Percentiles rank a stretch among this genome's conserved stretches.
Conservation (phyloP, 208 protist species). For the Sergeia podlipaevii region DNA sequence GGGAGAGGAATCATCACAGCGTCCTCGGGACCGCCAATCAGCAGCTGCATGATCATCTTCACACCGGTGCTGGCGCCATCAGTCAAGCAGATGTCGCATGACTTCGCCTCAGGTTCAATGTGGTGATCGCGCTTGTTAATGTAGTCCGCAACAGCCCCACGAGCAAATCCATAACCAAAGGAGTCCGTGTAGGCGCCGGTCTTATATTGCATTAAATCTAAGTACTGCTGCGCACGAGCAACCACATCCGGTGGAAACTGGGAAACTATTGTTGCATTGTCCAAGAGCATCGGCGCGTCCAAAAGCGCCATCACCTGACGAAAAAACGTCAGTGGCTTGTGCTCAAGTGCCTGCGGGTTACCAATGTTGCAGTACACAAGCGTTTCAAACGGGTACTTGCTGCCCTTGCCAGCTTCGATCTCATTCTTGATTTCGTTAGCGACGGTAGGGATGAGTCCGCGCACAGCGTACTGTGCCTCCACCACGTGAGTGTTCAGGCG, state of each 20-base stretch:
- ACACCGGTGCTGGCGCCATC: conserved; percentile 96
- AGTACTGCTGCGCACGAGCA: conserved; percentile 75
- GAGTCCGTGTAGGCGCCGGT: conserved; percentile 97
- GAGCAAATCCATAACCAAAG: conserved; percentile 83
- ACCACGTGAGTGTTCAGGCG: conserved; percentile 45
- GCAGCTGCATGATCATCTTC: conserved; percentile 76
- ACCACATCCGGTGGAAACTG: conserved; percentile 90
- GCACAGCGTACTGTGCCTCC: conserved; percentile 85
- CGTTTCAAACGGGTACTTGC: conserved; percentile 64
- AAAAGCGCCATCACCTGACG: conserved; percentile 91
- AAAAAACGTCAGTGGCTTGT: conserved; percentile 97
- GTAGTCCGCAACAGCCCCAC: conserved; percentile 92
- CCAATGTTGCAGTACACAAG: conserved; percentile 99
- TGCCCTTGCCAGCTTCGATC: conserved; percentile 33
- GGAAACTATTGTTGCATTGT: conserved; percentile 32
- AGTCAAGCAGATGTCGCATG: conserved; percentile 91
- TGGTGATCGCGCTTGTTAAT: conserved; percentile 93
- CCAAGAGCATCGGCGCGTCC: conserved; percentile 67
- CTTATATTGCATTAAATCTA: conserved; percentile 41
- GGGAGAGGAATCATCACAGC: conserved; percentile 98
- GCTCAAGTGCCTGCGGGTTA: conserved; percentile 96
- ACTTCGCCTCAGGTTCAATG: conserved; percentile 20
- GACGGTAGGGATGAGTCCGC: conserved; percentile 76
- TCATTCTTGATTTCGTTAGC: conserved; percentile 75
- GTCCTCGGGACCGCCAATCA: conserved; percentile 69